These are phyloP conservation scores for Hysterium pulicare DNA, from an alignment of 2,329 filamentous ascomycete species.

Conservation along the genomic window DNA sequence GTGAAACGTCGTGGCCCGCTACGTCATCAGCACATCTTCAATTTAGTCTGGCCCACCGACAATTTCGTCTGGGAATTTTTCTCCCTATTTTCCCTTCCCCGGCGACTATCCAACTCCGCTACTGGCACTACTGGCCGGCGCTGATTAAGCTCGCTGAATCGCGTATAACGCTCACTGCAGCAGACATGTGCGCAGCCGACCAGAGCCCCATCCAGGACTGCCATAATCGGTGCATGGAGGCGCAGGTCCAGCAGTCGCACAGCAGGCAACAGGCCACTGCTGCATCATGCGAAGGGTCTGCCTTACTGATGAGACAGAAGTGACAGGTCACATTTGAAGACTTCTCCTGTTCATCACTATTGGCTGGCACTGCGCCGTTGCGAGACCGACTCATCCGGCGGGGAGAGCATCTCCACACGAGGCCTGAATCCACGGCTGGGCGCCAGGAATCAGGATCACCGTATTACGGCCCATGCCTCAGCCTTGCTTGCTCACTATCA, in stretches of 20 bases:
- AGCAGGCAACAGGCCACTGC: neutral
- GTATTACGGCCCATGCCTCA: constrained; percentile 2
- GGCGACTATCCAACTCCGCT: too few species aligned
- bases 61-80: too few species aligned
- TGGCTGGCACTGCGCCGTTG: neutral
- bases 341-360: neutral
- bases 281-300: neutral
- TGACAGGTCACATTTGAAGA: constrained; percentile 4
- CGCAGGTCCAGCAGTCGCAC: neutral
- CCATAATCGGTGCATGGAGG: neutral
- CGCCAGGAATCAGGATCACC: neutral
- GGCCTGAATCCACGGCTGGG: neutral
- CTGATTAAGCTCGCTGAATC: constrained; percentile 2
- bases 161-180: neutral
- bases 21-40: too few species aligned
- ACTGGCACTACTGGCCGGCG: too few species aligned
- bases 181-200: neutral
- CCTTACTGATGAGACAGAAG: neutral
- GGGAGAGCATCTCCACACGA: constrained; percentile 5
- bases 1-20: too few species aligned
- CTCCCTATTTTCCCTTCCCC: too few species aligned
- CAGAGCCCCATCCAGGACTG: neutral
- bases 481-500: neutral
- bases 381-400: constrained; percentile 8
- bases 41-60: too few species aligned